phyloP scores from a whole-genome alignment of 2,329 filamentous ascomycete species.

The Xylaria digitata region DNA sequence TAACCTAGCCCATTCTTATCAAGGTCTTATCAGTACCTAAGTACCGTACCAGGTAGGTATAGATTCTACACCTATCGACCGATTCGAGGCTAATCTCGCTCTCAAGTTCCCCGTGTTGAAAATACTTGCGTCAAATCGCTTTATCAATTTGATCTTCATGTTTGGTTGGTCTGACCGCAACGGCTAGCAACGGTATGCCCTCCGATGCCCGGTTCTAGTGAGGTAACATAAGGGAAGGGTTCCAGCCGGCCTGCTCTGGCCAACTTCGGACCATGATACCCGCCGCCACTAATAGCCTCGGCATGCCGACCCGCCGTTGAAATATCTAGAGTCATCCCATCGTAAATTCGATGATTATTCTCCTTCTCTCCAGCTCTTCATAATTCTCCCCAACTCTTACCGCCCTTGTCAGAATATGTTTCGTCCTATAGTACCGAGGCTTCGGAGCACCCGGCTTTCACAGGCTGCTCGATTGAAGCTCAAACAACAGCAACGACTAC shows the following conservation, averaged over 20 bases:
- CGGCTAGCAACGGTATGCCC: neutral
- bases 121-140: no score
- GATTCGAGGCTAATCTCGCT: no score
- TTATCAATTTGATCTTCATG: no score
- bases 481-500: conserved; percentile 30
- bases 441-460: conserved; percentile 32
- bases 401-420: conserved; percentile 42
- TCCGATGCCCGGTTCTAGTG: conserved; percentile 22
- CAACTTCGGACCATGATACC: conserved; percentile 8
- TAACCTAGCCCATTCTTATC: no score
- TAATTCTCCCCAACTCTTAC: neutral
- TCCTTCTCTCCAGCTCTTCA: neutral
- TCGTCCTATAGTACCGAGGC: conserved; percentile 42
- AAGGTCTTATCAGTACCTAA: no score
- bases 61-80: no score
- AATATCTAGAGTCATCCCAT: neutral
- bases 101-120: no score
- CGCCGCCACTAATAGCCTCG: neutral
- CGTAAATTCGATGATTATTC: neutral
- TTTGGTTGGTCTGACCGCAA: neutral
- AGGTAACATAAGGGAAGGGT: neutral
- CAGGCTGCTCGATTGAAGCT: conserved; percentile 37
- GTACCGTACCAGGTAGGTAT: no score
- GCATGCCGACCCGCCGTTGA: neutral
- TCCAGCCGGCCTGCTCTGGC: neutral